Percentiles rank a stretch among this genome's conserved stretches.
Conservation (phyloP, 352 stramenopile genomes). For the Phytophthora hibernalis region DNA sequence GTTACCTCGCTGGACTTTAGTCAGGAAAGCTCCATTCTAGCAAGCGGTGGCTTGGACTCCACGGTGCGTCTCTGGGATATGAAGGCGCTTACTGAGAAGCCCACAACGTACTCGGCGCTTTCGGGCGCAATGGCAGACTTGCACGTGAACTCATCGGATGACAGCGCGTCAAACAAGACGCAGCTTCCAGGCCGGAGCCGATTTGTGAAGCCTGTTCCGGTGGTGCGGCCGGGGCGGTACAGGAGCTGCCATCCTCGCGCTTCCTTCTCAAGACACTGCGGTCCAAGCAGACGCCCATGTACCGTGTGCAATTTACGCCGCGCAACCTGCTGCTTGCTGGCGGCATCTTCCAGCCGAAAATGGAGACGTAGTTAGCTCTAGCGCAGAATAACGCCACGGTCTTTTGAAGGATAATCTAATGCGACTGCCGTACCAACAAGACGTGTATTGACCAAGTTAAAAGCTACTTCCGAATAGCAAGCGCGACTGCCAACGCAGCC, state of each 20-base stretch:
- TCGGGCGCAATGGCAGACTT: constrained; percentile 46
- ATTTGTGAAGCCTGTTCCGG: constrained; percentile 64
- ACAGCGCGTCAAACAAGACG: constrained; percentile 13
- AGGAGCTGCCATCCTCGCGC: constrained; percentile 68
- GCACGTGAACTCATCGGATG: constrained; percentile 34
- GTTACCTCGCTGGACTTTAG: constrained; percentile 85
- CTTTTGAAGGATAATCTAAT: constrained; percentile 41
- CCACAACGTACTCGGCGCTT: constrained; percentile 34
- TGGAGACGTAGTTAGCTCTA: constrained; percentile 47
- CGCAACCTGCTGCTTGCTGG: constrained; percentile 84
- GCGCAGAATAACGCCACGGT: constrained; percentile 7
- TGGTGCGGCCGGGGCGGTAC: constrained; percentile 59
- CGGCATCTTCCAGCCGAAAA: constrained; percentile 71
- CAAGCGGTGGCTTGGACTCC: constrained; percentile 77
- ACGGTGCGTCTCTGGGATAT: constrained; percentile 89
- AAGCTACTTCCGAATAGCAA: constrained; percentile 40
- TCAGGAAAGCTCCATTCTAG: constrained; percentile 78
- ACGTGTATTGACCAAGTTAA: constrained; percentile 5
- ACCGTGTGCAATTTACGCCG: constrained; percentile 81
- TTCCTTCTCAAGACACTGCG: constrained; percentile 87
- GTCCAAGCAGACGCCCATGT: constrained; percentile 88
- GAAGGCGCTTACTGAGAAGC: constrained; percentile 73
- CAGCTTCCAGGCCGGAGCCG: constrained; percentile 33
- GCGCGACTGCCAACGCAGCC: constrained; percentile 37
- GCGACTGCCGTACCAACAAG: constrained; percentile 20